Base-by-base conservation (phyloP, 2,329 filamentous ascomycete genomes). In the Passalora sequoiae region DNA sequence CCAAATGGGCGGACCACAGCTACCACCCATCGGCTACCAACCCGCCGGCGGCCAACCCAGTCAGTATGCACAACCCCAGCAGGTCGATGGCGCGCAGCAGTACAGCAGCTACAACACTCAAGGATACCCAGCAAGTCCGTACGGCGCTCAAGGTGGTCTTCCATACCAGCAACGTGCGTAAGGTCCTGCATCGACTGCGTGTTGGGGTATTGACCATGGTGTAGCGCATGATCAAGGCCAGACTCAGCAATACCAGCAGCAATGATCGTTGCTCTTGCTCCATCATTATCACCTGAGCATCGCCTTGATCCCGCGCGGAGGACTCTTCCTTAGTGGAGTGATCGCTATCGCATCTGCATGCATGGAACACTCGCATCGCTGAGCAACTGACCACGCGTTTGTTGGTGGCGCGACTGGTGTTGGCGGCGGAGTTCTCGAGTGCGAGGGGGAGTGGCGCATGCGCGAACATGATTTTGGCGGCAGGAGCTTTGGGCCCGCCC, bases 1-100 rank as follows among this genome's bases (percentile, higher is more conserved):
- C n/a, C 64, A 68, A 41, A 67, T 69, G 53, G 65, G 66, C 40
- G 69, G 69, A 29, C 69, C 69, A 42, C 72, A 74, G 54, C 60
- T 74, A 33, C 72, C 72, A 30, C 72, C 72, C 16, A 74, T 75
- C 53, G 72, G 70, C 40, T 75, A 74, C 53, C 69, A 72, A 47
- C 68, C 70, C 47, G 69, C 70, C 27, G 67, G 63, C 37, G 66
- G 65, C 44, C 59, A 65, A 40, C 65, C 67, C 42, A 63, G 67
- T 46, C 70, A 72, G 57, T 74, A 75, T 54, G 65, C 68, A 15
- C 67, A 67, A 54, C 67, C 60, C 51, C 66, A 72, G 44, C 58
- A 61, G 44, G 64, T 71, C 42, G 72, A 74, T 48, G 69, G 69
- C 55, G 72, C 72, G 55, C 66, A 67, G 55, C 71, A 74, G 64